Conservation (phyloP, 345 rosid species). For the Erodium maritimum region DNA sequence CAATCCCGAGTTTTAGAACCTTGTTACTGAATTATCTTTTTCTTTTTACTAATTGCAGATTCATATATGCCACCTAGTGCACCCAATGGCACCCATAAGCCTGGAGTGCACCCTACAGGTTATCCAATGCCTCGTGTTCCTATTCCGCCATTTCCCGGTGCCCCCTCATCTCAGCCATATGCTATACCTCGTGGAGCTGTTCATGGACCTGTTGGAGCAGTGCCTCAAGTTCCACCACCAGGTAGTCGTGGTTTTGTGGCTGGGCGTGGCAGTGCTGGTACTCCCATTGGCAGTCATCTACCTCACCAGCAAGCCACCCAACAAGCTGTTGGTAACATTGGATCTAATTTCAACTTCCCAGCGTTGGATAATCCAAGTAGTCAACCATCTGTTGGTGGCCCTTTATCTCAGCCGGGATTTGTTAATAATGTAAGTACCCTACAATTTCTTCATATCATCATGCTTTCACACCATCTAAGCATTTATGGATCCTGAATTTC, state of each 20-base stretch:
- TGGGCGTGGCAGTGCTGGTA: conserved; percentile 71
- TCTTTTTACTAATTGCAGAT: conserved; percentile 30
- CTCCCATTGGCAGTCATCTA: conserved; percentile 81
- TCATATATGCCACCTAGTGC: conserved; percentile 66
- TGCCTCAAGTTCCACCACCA: conserved; percentile 76
- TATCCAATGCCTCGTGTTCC: conserved; percentile 78
- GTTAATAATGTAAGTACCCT: conserved; percentile 40
- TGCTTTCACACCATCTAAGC: neutral
- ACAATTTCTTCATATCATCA: neutral
- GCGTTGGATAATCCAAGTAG: conserved; percentile 70
- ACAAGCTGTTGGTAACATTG: conserved; percentile 71
- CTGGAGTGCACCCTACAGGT: conserved; percentile 83
- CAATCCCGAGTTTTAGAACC: no score
- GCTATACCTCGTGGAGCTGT: conserved; percentile 90
- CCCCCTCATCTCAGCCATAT: conserved; percentile 83
- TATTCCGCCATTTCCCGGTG: conserved; percentile 69
- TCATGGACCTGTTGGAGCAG: conserved; percentile 91
- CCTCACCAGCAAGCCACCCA: conserved; percentile 70
- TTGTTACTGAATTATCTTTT: no score
- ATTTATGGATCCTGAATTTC: conserved; percentile 7
- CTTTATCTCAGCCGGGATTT: conserved; percentile 92
- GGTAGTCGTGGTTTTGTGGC: conserved; percentile 81
- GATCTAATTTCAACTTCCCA: conserved; percentile 65
- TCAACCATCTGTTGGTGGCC: conserved; percentile 89
- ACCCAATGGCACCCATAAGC: conserved; percentile 82